Percentiles rank a stretch among this genome's conserved stretches.
phyloP scores from a whole-genome alignment of 192 early-diverging fungal species.

The Linnemannia elongata region DNA sequence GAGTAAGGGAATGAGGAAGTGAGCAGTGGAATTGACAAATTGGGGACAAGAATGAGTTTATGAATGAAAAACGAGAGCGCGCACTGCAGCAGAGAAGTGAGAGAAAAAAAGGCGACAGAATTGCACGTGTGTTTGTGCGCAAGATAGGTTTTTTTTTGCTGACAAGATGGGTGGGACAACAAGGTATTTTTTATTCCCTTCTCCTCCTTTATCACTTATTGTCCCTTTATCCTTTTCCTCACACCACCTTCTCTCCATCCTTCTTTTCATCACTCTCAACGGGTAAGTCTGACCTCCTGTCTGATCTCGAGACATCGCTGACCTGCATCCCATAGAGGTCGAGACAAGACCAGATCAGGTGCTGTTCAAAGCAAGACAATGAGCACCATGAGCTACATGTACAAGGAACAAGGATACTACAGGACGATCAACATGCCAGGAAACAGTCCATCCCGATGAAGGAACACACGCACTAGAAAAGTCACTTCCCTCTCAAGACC shows the following conservation, averaged over 20 bases:
- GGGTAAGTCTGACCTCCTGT: background rate
- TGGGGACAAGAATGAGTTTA: background rate
- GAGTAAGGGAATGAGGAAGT: background rate
- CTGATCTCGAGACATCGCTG: background rate
- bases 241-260: background rate
- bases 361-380: no score
- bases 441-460: no score
- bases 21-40: constrained; percentile 5
- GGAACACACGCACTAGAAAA: no score
- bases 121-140: constrained; percentile 2
- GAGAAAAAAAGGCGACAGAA: background rate
- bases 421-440: no score
- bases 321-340: background rate
- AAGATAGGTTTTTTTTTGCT: background rate
- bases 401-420: no score
- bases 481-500: no score
- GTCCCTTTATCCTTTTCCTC: background rate
- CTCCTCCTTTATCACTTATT: background rate
- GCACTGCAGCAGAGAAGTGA: background rate
- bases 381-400: no score
- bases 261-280: background rate
- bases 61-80: background rate
- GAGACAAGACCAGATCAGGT: background rate
- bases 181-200: background rate
- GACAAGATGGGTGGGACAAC: background rate